Evolutionary conservation across 371 early-diverging fungal species (phyloP).

Genomic region (Sanchytrium tribonematis): DNA sequence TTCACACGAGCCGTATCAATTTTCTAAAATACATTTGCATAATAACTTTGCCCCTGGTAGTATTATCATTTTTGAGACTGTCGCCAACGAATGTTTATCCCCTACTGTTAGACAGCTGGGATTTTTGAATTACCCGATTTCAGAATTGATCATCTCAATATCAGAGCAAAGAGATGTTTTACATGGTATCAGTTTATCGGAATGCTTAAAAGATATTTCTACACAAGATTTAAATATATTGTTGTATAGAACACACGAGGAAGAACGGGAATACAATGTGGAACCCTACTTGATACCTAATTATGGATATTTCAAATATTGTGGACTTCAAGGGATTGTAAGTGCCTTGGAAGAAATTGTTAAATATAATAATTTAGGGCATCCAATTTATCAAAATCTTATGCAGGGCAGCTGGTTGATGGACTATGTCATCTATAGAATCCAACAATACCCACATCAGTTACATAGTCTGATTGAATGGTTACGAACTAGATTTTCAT

Average conservation of each 20-base stretch:
- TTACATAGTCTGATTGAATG: conserved; percentile 17
- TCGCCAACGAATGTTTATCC: too few species aligned
- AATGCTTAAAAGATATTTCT: conserved; percentile 3
- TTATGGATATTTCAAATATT: conserved; percentile 45
- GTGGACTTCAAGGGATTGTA: conserved; percentile 74
- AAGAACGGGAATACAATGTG: conserved; percentile 42
- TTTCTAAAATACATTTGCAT: too few species aligned
- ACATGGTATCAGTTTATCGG: too few species aligned
- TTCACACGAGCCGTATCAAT: too few species aligned
- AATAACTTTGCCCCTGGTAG: too few species aligned
- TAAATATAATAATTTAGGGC: conserved; percentile 58
- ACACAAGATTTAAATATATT: conserved; percentile 36
- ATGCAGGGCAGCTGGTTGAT: conserved; percentile 69
- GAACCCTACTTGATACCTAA: conserved; percentile 60
- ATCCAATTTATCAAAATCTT: conserved; percentile 60
- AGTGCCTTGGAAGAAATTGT: conserved; percentile 40
- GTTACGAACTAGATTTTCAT: conserved; percentile 33
- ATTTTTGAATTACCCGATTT: too few species aligned
- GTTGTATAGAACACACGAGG: conserved; percentile 49
- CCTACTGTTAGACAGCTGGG: too few species aligned
- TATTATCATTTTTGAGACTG: too few species aligned
- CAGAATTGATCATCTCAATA: too few species aligned
- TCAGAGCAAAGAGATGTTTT: too few species aligned
- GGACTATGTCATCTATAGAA: conserved; percentile 45
- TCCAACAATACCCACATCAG: conserved; percentile 22